Conservation (phyloP, 2,329 filamentous ascomycete species). For the Pseudogymnoascus sp. region DNA sequence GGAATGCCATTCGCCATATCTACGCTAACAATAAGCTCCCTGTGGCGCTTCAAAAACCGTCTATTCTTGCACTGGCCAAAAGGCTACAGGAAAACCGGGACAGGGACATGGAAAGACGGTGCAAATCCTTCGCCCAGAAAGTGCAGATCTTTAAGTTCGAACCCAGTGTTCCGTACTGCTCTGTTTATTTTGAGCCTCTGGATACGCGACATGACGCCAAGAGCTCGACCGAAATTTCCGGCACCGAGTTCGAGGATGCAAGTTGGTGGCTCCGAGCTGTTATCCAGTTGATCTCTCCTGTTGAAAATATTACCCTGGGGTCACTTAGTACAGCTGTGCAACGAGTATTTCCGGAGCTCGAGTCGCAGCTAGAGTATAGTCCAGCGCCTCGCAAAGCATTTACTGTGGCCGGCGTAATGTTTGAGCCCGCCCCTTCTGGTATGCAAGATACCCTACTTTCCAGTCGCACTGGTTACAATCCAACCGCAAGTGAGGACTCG, state of each 20-base stretch:
- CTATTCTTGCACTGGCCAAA: constrained; percentile 52
- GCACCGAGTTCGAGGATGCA: neutral
- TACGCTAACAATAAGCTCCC: constrained; percentile 54
- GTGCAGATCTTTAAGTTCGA: constrained; percentile 27
- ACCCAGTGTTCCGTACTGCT: constrained; percentile 27
- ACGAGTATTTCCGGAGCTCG: constrained; percentile 32
- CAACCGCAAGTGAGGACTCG: neutral
- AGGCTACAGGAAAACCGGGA: constrained; percentile 38
- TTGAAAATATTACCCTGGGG: constrained; percentile 33
- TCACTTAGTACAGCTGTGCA: constrained; percentile 33
- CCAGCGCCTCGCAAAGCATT: neutral
- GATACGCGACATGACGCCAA: too few species aligned
- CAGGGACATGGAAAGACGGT: constrained; percentile 42
- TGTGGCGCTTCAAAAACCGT: constrained; percentile 54
- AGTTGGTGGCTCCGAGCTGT: constrained; percentile 23
- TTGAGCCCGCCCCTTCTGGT: neutral
- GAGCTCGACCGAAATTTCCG: constrained; percentile 13
- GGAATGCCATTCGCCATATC: constrained; percentile 73
- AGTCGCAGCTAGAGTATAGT: neutral
- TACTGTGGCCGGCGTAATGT: neutral
- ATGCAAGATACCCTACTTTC: neutral
- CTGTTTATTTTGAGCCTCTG: neutral
- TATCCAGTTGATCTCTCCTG: constrained; percentile 40
- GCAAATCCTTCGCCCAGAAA: constrained; percentile 42
- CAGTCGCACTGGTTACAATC: constrained; percentile 10